Conservation (phyloP, 164 flowering plant species). For the Nymphaea colorata region DNA sequence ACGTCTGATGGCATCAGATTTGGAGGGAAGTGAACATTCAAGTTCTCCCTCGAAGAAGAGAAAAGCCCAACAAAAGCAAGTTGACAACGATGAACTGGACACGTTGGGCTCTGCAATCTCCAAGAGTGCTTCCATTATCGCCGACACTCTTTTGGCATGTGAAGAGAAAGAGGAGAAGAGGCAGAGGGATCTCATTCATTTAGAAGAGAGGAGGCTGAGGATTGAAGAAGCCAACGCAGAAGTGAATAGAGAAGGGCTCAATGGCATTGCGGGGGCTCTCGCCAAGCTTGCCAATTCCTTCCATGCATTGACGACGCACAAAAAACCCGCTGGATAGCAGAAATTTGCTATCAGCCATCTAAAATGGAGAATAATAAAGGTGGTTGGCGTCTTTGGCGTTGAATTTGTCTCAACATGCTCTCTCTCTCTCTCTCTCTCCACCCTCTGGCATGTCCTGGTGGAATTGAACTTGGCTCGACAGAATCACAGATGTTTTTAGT, state of each 20-base stretch:
- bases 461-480: too few species aligned
- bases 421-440: too few species aligned
- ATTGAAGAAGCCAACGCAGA: constrained; percentile 51
- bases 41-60: constrained; percentile 52
- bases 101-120: constrained; percentile 41
- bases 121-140: constrained; percentile 52
- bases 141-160: constrained; percentile 45
- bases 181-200: constrained; percentile 38
- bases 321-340: too few species aligned
- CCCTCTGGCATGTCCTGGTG: too few species aligned
- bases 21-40: constrained; percentile 54
- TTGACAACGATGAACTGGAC: constrained; percentile 8
- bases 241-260: constrained; percentile 38
- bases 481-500: too few species aligned
- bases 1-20: constrained; percentile 22
- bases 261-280: constrained; percentile 48
- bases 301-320: constrained; percentile 12
- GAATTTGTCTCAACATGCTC: too few species aligned
- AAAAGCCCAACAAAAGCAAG: constrained; percentile 27
- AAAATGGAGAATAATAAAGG: too few species aligned
- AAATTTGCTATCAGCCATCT: too few species aligned
- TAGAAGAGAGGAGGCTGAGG: constrained; percentile 53
- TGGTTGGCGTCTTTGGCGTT: too few species aligned
- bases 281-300: constrained; percentile 61
- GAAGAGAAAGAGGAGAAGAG: constrained; percentile 62